Evolutionary conservation across 805 yeast genomes (phyloP).

Genomic region (Candida pseudofarinosa): DNA sequence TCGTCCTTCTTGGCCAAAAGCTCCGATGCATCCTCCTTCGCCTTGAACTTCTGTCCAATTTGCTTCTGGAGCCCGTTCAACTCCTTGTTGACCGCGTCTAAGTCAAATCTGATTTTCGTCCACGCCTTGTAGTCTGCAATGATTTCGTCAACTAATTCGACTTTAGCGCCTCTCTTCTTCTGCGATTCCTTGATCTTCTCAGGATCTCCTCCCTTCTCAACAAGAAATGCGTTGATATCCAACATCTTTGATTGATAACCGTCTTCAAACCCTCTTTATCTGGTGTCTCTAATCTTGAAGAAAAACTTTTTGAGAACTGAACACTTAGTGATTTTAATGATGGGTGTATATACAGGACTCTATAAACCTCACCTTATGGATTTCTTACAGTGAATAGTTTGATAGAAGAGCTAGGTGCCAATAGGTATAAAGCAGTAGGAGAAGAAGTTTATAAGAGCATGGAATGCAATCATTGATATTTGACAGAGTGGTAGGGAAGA

Average conservation of each 20-base stretch:
- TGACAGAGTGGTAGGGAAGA: conserved; percentile 28
- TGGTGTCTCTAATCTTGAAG: neutral
- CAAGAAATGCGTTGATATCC: conserved; percentile 87
- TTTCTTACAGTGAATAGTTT: too few relatives aligned
- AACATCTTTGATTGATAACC: conserved; percentile 53
- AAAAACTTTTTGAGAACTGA: neutral
- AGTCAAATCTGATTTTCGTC: conserved; percentile 77
- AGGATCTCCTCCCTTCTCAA: conserved; percentile 96
- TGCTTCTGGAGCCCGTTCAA: conserved; percentile 88
- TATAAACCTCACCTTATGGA: too few relatives aligned
- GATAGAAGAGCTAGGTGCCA: too few relatives aligned
- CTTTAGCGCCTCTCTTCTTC: conserved; percentile 89
- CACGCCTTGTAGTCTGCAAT: conserved; percentile 87
- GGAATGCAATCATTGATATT: conserved; percentile 37
- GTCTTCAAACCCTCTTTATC: neutral
- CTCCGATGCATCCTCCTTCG: conserved; percentile 90
- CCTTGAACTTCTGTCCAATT: conserved; percentile 88
- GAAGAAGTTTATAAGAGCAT: conserved; percentile 2
- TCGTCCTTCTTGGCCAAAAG: conserved; percentile 77
- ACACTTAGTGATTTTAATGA: too few relatives aligned
- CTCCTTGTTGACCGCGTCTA: conserved; percentile 86
- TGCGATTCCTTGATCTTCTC: conserved; percentile 84
- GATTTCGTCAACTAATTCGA: conserved; percentile 94
- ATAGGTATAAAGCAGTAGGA: too few relatives aligned
- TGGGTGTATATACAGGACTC: neutral